Percentiles rank a stretch among this genome's conserved stretches.
phyloP scores from a whole-genome alignment of 1,139 yeast species.

The Taphrina confusa region DNA sequence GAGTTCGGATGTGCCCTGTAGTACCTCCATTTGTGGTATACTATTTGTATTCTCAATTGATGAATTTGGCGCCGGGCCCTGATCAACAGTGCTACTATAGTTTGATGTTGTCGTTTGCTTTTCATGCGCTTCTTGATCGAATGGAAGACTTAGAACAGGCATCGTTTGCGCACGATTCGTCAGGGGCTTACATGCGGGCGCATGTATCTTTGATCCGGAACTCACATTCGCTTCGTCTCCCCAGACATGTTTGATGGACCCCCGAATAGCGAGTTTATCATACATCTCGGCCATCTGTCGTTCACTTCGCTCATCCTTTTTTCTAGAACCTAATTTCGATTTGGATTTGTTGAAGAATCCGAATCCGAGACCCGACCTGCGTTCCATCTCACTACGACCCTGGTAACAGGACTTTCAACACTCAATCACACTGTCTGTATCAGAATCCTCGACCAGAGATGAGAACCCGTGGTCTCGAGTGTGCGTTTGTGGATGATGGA shows the following conservation, averaged over 20 bases:
- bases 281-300: constrained; percentile 26
- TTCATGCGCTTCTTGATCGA: neutral
- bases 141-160: neutral
- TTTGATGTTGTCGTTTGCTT: neutral
- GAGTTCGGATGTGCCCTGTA: neutral
- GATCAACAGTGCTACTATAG: neutral
- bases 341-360: constrained; percentile 22
- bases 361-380: constrained; percentile 27
- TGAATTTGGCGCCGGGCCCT: neutral
- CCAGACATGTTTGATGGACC: constrained; percentile 24
- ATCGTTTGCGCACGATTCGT: neutral
- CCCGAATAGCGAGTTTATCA: constrained; percentile 26
- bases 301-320: constrained; percentile 6
- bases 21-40: neutral
- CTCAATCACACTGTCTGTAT: too few species aligned
- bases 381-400: too few species aligned
- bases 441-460: too few species aligned
- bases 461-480: too few species aligned
- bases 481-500: too few species aligned
- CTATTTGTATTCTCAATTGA: neutral
- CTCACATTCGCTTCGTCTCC: constrained; percentile 14
- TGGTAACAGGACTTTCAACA: too few species aligned
- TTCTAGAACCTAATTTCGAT: neutral
- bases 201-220: neutral
- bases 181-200: neutral